phyloP scores from a whole-genome alignment of 805 yeast species.

The Saccharomyces mikatae region DNA sequence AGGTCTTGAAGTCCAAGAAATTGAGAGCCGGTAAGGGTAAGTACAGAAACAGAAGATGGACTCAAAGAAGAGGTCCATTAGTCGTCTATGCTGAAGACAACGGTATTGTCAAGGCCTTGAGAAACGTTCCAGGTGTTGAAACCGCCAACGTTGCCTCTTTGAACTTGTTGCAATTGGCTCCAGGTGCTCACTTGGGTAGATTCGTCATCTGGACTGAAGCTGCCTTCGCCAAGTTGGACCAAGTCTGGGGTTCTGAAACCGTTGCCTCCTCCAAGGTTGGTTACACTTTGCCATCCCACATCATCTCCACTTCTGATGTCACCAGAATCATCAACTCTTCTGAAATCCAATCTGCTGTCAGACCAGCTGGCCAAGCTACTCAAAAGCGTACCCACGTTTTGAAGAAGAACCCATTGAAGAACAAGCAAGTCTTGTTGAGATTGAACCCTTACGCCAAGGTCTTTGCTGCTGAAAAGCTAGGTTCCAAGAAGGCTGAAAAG shows the following conservation, averaged over 20 bases:
- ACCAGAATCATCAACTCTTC: constrained; percentile 97
- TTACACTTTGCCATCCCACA: constrained; percentile 89
- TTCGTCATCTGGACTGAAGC: constrained; percentile 99
- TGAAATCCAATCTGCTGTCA: constrained; percentile 95
- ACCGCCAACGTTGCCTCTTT: constrained; percentile 85
- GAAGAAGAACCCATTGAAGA: constrained; percentile 99
- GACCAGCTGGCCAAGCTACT: constrained; percentile 90
- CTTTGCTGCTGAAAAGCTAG: constrained; percentile 84
- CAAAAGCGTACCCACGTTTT: constrained; percentile 91
- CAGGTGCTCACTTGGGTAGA: constrained; percentile 99
- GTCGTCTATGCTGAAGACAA: constrained; percentile 97
- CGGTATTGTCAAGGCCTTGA: constrained; percentile 96
- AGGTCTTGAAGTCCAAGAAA: constrained; percentile 97
- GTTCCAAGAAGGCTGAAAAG: constrained; percentile 68
- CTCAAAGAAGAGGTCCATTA: constrained; percentile 99
- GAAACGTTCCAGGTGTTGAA: constrained; percentile 99
- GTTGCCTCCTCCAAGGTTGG: constrained; percentile 77
- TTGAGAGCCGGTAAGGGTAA: constrained; percentile 99
- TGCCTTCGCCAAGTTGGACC: constrained; percentile 94
- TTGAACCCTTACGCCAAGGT: constrained; percentile 99
- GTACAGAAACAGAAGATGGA: constrained; percentile 98
- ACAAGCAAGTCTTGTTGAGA: constrained; percentile 96
- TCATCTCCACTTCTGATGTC: constrained; percentile 91
- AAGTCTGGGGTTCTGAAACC: constrained; percentile 92
- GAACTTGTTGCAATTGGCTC: constrained; percentile 96